Conservation (phyloP, 2,329 filamentous ascomycete species). For the Fusarium xyrophilum region DNA sequence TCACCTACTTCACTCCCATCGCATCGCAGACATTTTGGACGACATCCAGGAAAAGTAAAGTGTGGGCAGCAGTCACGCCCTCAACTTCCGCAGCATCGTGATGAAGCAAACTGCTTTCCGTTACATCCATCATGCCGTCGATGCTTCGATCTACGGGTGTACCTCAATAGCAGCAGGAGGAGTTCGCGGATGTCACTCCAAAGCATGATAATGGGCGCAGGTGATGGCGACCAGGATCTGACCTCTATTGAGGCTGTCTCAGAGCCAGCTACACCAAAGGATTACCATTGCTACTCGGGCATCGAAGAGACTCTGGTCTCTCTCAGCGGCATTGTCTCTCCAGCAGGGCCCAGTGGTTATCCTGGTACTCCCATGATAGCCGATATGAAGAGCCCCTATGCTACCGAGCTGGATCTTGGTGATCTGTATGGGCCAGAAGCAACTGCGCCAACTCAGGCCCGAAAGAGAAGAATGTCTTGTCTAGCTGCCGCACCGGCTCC, state of each 20-base stretch:
- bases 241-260: conserved; percentile 50
- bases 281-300: conserved; percentile 46
- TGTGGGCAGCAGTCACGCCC: conserved; percentile 51
- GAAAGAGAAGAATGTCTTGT: conserved; percentile 22
- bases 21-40: conserved; percentile 52
- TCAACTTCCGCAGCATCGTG: conserved; percentile 50
- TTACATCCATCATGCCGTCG: conserved; percentile 51
- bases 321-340: conserved; percentile 42
- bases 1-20: conserved; percentile 54
- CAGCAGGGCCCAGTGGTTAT: conserved; percentile 14
- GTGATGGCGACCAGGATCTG: conserved; percentile 49
- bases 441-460: conserved; percentile 18
- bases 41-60: conserved; percentile 54
- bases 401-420: conserved; percentile 46
- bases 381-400: conserved; percentile 51
- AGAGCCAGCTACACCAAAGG: conserved; percentile 53
- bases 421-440: conserved; percentile 40
- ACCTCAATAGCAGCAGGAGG: conserved; percentile 52
- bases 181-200: conserved; percentile 51
- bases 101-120: conserved; percentile 51
- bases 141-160: conserved; percentile 52
- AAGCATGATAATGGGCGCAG: conserved; percentile 51
- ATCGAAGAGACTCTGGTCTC: conserved; percentile 47
- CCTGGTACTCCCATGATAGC: conserved; percentile 44
- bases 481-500: neutral